Conservation (phyloP, 345 rosid genomes). For the Brassica incana region DNA sequence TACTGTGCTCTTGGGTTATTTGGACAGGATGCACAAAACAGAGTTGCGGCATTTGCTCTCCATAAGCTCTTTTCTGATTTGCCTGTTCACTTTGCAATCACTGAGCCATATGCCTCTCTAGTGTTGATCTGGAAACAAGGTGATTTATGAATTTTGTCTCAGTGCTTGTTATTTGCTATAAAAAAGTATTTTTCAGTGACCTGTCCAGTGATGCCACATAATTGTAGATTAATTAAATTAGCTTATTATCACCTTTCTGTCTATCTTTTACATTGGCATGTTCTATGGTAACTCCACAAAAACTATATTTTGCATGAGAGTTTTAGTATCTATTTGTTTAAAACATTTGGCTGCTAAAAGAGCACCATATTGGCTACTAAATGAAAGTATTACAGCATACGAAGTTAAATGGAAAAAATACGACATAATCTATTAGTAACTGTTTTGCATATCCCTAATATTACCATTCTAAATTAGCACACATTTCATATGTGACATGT, state of each 20-base stretch:
- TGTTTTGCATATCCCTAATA: conserved; percentile 1
- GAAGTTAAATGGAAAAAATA: not conserved
- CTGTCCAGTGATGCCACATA: not conserved
- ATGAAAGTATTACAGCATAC: not conserved
- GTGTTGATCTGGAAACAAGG: conserved; percentile 79
- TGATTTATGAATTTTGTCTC: conserved; percentile 35
- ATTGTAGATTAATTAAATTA: conserved; percentile 8
- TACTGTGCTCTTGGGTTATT: conserved; percentile 20
- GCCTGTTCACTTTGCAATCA: conserved; percentile 68
- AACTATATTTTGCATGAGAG: not conserved
- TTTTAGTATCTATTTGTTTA: not conserved
- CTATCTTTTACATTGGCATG: not conserved
- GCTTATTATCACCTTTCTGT: not conserved
- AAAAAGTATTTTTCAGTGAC: not conserved
- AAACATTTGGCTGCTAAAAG: not conserved
- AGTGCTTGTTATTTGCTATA: conserved; percentile 2
- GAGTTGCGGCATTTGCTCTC: conserved; percentile 80
- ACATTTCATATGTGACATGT: not conserved
- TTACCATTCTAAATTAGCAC: conserved; percentile 5
- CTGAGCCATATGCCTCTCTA: conserved; percentile 76
- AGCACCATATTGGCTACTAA: not conserved
- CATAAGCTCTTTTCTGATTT: conserved; percentile 71
- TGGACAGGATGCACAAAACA: conserved; percentile 86
- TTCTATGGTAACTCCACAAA: conserved; percentile 12
- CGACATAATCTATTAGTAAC: not conserved